Evolutionary conservation across 192 early-diverging fungal genomes (phyloP).

Genomic region (Backusella psychrophila): DNA sequence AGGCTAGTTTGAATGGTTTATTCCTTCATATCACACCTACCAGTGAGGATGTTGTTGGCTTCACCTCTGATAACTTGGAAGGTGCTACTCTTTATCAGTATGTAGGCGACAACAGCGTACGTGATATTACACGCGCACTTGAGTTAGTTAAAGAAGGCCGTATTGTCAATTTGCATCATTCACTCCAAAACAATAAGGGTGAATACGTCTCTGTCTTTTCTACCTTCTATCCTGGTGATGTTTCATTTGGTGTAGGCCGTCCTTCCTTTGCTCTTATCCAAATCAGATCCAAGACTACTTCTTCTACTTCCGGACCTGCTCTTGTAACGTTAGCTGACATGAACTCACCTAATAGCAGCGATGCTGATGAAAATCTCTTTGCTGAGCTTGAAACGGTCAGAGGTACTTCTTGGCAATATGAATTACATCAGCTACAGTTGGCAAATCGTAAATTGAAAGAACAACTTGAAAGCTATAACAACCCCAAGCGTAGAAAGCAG

Average conservation of each 20-base stretch:
- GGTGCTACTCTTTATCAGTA: constrained; percentile 40
- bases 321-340: constrained; percentile 14
- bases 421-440: constrained; percentile 60
- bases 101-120: constrained; percentile 28
- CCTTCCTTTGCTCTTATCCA: constrained; percentile 38
- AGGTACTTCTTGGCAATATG: constrained; percentile 58
- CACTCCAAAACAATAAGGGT: constrained; percentile 38
- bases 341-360: not conserved
- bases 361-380: constrained; percentile 41
- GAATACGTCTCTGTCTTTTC: constrained; percentile 31
- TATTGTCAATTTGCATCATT: constrained; percentile 29
- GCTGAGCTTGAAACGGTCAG: constrained; percentile 41
- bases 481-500: constrained; percentile 38
- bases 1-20: constrained; percentile 52
- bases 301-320: not conserved
- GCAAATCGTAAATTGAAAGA: constrained; percentile 56
- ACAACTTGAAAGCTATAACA: constrained; percentile 43
- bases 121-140: constrained; percentile 33
- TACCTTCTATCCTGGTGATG: constrained; percentile 41
- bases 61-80: constrained; percentile 23
- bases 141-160: constrained; percentile 19
- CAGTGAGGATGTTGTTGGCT: constrained; percentile 19
- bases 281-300: constrained; percentile 4
- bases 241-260: not conserved
- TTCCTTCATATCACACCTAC: constrained; percentile 43